Conservation (phyloP, 2,329 filamentous ascomycete species). For the Claviceps sorghi region DNA sequence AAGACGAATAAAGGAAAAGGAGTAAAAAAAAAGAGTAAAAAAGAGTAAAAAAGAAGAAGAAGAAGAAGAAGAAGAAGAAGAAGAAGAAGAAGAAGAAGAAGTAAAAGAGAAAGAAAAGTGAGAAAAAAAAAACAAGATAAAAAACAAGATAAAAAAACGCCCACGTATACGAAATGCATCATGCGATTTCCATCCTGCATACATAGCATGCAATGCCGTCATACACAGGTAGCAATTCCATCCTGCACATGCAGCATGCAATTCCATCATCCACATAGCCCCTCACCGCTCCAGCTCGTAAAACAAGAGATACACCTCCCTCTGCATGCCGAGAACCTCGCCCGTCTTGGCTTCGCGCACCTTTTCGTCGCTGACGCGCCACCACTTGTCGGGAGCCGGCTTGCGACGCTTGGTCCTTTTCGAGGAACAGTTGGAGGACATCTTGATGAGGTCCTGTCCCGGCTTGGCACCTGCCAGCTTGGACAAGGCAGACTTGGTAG, state of each 20-base stretch:
- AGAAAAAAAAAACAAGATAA: too few species aligned
- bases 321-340: conserved; percentile 86
- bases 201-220: too few species aligned
- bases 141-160: too few species aligned
- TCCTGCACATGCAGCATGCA: not conserved
- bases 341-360: conserved; percentile 85
- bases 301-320: conserved; percentile 90
- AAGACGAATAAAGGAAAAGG: too few species aligned
- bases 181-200: too few species aligned
- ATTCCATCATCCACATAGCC: not conserved
- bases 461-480: conserved; percentile 27
- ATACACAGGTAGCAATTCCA: too few species aligned
- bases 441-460: conserved; percentile 12
- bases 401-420: conserved; percentile 41
- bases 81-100: too few species aligned
- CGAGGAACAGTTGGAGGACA: conserved; percentile 9
- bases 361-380: conserved; percentile 95
- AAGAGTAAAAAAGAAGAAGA: too few species aligned
- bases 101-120: too few species aligned
- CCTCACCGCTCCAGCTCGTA: conserved; percentile 63
- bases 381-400: conserved; percentile 59
- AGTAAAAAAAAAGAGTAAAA: too few species aligned
- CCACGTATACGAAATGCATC: too few species aligned
- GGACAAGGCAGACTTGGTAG: conserved; percentile 39
- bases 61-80: too few species aligned